Percentiles rank a stretch among this genome's conserved stretches.
These are phyloP conservation scores for Sugiyamaella japonica DNA, from an alignment of 1,139 yeast genomes.

Conservation along the genomic window DNA sequence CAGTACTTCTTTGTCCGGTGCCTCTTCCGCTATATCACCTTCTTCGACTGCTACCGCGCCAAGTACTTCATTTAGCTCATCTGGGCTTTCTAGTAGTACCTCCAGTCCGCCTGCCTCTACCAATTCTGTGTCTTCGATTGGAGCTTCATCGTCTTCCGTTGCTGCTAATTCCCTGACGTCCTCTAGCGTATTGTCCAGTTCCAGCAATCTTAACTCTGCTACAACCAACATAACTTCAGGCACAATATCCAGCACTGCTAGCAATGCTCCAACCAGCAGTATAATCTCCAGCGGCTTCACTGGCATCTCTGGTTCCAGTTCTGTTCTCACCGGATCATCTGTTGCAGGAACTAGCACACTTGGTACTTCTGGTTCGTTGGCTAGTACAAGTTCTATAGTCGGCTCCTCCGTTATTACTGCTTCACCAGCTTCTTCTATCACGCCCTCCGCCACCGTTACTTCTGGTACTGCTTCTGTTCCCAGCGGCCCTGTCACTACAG, in stretches of 20 bases:
- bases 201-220: background rate
- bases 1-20: background rate
- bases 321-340: background rate
- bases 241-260: slow-evolving; percentile 3
- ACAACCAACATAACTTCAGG: background rate
- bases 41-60: slow-evolving; percentile 10
- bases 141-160: slow-evolving; percentile 4
- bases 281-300: background rate
- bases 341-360: slow-evolving; percentile 2
- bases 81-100: background rate
- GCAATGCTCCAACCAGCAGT: slow-evolving; percentile 4
- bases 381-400: background rate
- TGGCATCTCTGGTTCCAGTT: background rate
- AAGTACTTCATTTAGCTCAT: background rate
- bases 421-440: background rate
- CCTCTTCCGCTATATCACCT: background rate
- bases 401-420: background rate
- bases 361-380: slow-evolving; percentile 2
- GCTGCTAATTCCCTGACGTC: background rate
- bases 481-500: slow-evolving; percentile 12
- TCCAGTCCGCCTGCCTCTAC: slow-evolving; percentile 8
- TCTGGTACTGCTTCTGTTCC: slow-evolving; percentile 4
- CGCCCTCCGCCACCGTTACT: slow-evolving; percentile 6
- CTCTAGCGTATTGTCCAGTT: background rate
- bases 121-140: background rate